phyloP scores from a whole-genome alignment of 352 stramenopile genomes.

The Blastocystis sp. region DNA sequence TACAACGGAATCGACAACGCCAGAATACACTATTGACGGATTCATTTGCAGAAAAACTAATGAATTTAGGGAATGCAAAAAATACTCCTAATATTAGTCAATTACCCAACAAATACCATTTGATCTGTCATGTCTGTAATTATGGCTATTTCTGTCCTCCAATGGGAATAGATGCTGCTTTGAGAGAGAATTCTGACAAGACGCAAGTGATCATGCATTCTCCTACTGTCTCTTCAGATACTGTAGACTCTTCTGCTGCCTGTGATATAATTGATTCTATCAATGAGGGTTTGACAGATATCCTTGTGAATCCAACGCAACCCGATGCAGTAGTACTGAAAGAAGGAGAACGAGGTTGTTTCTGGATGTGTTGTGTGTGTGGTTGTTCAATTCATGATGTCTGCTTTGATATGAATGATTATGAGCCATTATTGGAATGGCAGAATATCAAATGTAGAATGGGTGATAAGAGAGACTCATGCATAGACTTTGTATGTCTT shows the following conservation, averaged over 20 bases:
- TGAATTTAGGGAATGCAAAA: too few relatives aligned
- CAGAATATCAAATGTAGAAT: background rate
- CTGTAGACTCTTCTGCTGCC: too few relatives aligned
- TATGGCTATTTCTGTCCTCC: conserved; percentile 12
- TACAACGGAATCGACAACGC: background rate
- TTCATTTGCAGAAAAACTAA: too few relatives aligned
- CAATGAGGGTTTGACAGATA: too few relatives aligned
- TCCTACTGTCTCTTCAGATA: too few relatives aligned
- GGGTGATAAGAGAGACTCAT: background rate
- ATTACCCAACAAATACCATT: too few relatives aligned
- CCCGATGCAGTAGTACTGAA: too few relatives aligned
- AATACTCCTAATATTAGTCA: too few relatives aligned
- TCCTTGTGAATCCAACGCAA: too few relatives aligned
- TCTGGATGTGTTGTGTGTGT: background rate
- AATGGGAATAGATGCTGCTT: background rate
- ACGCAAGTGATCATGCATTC: too few relatives aligned
- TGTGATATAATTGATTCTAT: too few relatives aligned
- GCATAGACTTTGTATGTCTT: background rate
- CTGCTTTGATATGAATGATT: background rate
- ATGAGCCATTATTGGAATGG: background rate
- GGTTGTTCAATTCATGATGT: background rate
- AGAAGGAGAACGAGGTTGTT: background rate
- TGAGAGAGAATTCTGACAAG: too few relatives aligned
- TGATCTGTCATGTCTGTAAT: background rate
- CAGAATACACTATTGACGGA: background rate